Evolutionary conservation across 2,329 filamentous ascomycete genomes (phyloP), one percentile per base, ranked within the genome.

Genomic region (Sclerotinia nivalis): DNA sequence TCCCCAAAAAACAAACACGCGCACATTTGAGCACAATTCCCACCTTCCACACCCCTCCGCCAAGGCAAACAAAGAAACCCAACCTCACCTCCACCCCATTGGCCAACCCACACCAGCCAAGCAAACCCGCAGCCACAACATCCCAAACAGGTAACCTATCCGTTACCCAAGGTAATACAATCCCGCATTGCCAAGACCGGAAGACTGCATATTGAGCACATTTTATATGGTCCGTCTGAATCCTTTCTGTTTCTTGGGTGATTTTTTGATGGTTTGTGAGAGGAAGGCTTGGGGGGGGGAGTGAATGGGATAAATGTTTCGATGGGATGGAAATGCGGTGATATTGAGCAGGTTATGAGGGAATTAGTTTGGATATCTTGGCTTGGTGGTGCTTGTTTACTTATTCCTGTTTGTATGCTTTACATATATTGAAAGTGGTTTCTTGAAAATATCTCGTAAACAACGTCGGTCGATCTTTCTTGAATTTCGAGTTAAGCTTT

Each of bases 321-420:
- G n/a, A 25, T 47, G 58, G 20, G 20, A 49, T 10, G 31, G 31
- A 4, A 43, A 7, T 15, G 45, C 20, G 22, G 9, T 47, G 28
- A 18, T 20, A 49, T 61, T 25, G 66, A 68, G 66, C 66, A 68
- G 34, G 10, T 62, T 68, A 61, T 61, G 56, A 68, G 66, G 47
- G 31, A 68, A 54, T 62, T 62, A 54, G 34, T 9, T 34, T 9
- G 25, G 10, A 6, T 37, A 10, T 4, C 60, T 47, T 62, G 45
- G 40, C 40, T 43, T 43, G 40, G 13, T 43, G 12, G 13, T 43
- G n/a, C 15, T 40, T 43, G 22, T n/a, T 37, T 40, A 12, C 28
- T 25, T 40, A 15, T 59, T 40, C 20, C 28, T 62, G 43, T 45
- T n/a, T 62, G 3, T 12, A 1, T 12, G 43, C 25, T 15, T 9